Evolutionary conservation across 371 early-diverging fungal species (phyloP).

Genomic region (Saksenaea oblongispora): DNA sequence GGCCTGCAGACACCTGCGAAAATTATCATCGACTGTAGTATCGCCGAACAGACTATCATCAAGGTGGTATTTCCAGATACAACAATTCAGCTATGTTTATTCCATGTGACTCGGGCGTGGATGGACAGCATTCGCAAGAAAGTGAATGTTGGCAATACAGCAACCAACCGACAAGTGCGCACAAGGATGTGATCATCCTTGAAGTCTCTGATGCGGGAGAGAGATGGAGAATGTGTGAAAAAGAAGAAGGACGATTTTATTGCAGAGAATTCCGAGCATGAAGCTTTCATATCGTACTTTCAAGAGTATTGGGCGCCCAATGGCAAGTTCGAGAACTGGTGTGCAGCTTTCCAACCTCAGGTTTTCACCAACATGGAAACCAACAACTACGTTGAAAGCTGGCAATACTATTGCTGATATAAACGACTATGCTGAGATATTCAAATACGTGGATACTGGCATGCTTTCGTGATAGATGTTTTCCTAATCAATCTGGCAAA

Average conservation of each 20-base stretch:
- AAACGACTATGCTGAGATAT: no score
- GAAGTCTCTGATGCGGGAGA: background rate
- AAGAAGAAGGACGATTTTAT: no score
- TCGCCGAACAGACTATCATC: background rate
- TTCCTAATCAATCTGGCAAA: no score
- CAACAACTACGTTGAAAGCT: constrained; percentile 9
- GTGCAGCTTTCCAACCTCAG: background rate
- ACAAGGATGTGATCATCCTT: background rate
- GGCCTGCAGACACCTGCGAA: background rate
- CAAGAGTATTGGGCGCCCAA: no score
- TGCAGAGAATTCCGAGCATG: no score
- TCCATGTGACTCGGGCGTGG: constrained; percentile 8
- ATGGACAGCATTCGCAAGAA: background rate
- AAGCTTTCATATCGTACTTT: no score
- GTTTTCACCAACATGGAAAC: constrained; percentile 10
- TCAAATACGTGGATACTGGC: no score
- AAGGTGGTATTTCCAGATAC: background rate
- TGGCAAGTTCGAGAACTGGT: no score
- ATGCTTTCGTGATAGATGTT: no score
- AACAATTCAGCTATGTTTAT: constrained; percentile 1
- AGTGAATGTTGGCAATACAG: background rate
- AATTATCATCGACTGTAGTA: background rate
- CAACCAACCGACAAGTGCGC: no score
- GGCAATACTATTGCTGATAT: no score
- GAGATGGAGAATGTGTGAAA: background rate